Evolutionary conservation across 331 rosid genomes (phyloP).

Genomic region (Stylosanthes scabra): DNA sequence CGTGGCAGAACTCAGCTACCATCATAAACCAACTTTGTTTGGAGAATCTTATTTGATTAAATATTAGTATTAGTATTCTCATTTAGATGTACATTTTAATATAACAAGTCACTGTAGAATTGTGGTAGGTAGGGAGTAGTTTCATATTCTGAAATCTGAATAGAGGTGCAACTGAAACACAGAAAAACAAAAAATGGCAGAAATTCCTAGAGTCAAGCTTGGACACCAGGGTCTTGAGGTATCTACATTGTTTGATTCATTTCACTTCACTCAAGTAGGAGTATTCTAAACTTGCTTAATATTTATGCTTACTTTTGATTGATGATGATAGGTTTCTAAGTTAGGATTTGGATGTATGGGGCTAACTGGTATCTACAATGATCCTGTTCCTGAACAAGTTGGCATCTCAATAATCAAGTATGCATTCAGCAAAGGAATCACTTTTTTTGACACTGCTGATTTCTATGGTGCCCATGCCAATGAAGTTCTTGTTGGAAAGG

Average conservation of each 20-base stretch:
- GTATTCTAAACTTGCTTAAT: neutral
- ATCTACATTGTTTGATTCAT: slow-evolving; percentile 4
- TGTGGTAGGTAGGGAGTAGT: neutral
- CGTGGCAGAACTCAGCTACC: neutral
- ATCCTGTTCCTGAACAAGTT: slow-evolving; percentile 59
- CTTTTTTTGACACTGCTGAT: slow-evolving; percentile 77
- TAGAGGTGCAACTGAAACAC: neutral
- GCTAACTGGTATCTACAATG: slow-evolving; percentile 62
- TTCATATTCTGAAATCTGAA: neutral
- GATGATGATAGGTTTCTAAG: slow-evolving; percentile 61
- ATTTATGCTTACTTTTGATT: neutral
- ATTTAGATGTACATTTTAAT: neutral
- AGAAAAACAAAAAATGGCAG: slow-evolving; percentile 44
- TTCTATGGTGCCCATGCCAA: slow-evolving; percentile 62
- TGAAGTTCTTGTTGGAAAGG: slow-evolving; percentile 81
- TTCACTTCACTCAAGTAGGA: neutral
- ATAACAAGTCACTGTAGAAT: neutral
- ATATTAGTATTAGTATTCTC: too few relatives aligned
- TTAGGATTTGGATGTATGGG: slow-evolving; percentile 82
- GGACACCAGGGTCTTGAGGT: slow-evolving; percentile 72
- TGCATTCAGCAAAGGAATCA: slow-evolving; percentile 71
- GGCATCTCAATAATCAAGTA: slow-evolving; percentile 61
- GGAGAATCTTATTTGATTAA: too few relatives aligned
- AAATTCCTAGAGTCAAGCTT: slow-evolving; percentile 59
- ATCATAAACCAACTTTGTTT: neutral